phyloP scores from a whole-genome alignment of 305 asterid species.

The Fraxinus angustifolia region DNA sequence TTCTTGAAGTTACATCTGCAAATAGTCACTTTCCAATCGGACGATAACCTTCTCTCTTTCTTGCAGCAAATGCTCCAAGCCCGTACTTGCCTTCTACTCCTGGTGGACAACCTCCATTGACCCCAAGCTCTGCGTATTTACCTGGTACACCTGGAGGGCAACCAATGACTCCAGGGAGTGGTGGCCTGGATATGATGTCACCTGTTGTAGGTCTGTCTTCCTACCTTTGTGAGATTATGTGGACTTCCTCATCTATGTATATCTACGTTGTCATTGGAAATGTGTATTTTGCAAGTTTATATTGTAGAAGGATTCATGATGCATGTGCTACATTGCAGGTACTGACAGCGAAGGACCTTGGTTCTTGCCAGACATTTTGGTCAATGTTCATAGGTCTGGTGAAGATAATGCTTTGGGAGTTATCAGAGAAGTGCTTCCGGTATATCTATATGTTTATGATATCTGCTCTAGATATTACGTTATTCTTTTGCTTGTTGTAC shows the following conservation, averaged over 20 bases:
- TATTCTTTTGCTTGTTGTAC: not conserved
- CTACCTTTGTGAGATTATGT: not conserved
- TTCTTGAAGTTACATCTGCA: not conserved
- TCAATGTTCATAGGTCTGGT: constrained; percentile 67
- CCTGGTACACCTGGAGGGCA: constrained; percentile 99
- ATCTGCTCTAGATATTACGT: not conserved
- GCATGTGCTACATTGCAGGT: constrained; percentile 37
- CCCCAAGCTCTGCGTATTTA: constrained; percentile 91
- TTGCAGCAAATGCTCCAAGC: constrained; percentile 93
- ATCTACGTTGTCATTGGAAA: not conserved
- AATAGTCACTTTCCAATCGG: not conserved
- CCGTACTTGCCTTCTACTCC: constrained; percentile 97
- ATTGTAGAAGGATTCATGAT: not conserved
- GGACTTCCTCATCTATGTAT: not conserved
- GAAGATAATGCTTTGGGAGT: constrained; percentile 69
- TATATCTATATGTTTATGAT: constrained; percentile 26
- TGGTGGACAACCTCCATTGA: constrained; percentile 98
- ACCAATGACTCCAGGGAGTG: constrained; percentile 98
- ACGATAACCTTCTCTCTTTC: not conserved
- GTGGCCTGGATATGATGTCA: constrained; percentile 94
- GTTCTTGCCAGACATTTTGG: constrained; percentile 80
- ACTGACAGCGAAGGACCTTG: constrained; percentile 85
- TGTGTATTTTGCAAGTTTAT: not conserved
- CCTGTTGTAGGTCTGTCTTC: constrained; percentile 71
- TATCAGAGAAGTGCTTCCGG: constrained; percentile 74